A percentile compares a stretch with the other conserved stretches of the same genome.
phyloP scores from a whole-genome alignment of 352 stramenopile species.

The Phytopythium montanum region DNA sequence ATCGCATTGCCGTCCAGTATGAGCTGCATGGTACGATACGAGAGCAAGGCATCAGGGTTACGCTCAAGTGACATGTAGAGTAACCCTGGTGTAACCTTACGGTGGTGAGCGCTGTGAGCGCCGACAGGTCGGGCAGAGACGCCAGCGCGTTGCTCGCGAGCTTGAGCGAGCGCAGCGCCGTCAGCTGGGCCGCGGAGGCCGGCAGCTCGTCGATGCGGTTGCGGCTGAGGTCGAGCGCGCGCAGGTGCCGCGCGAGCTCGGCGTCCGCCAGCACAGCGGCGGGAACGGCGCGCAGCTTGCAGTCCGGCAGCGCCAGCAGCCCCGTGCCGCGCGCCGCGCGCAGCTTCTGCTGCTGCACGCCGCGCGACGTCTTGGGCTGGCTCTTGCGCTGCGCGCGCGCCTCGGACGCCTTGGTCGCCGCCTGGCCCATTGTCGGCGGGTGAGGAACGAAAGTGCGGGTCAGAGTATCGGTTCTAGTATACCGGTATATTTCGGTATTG shows the following conservation, averaged over 20 bases:
- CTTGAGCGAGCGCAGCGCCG: constrained; percentile 73
- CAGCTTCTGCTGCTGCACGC: constrained; percentile 79
- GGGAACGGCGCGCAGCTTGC: constrained; percentile 78
- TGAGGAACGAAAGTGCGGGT: too few species aligned
- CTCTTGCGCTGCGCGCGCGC: constrained; percentile 65
- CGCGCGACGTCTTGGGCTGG: constrained; percentile 78
- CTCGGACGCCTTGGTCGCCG: constrained; percentile 59
- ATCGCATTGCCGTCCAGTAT: constrained; percentile 76
- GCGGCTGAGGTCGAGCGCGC: constrained; percentile 66
- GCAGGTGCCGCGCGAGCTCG: constrained; percentile 23
- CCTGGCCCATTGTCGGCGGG: too few species aligned
- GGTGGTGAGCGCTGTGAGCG: constrained; percentile 61
- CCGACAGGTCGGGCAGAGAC: constrained; percentile 61
- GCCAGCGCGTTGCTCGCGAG: constrained; percentile 52
- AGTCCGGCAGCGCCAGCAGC: constrained; percentile 61
- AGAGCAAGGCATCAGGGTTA: not conserved
- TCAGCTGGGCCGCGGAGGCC: constrained; percentile 28
- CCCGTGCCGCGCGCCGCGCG: constrained; percentile 51
- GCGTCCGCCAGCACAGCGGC: constrained; percentile 46
- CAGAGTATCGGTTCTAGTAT: too few species aligned
- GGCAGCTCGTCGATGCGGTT: constrained; percentile 65
- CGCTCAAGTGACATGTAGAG: too few species aligned
- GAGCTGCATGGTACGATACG: constrained; percentile 26
- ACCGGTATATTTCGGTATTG: too few species aligned
- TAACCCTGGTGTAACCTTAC: too few species aligned